phyloP scores from a whole-genome alignment of 2,329 filamentous ascomycete species.

The Cordyceps sp. region DNA sequence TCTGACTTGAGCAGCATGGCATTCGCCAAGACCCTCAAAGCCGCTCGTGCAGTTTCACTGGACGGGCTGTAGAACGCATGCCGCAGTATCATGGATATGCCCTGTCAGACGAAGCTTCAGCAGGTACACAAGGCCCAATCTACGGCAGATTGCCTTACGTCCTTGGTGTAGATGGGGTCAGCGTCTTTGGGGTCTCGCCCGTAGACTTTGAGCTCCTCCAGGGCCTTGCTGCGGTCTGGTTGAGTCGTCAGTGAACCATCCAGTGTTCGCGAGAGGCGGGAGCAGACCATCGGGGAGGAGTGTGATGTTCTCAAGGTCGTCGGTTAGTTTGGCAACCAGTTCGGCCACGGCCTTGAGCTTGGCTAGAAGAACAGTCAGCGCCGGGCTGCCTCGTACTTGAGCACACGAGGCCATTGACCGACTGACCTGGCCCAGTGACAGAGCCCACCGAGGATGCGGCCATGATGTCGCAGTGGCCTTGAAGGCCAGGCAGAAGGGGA shows the following conservation, averaged over 20 bases:
- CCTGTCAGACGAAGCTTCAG: too few species aligned
- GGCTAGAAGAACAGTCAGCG: conserved; percentile 20
- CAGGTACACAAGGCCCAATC: too few species aligned
- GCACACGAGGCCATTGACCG: neutral
- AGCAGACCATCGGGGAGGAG: conserved; percentile 39
- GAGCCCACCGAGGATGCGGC: conserved; percentile 10
- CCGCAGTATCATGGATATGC: conserved; percentile 52
- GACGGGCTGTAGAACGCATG: conserved; percentile 58
- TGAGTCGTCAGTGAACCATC: conserved; percentile 3
- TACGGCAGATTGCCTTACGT: too few species aligned
- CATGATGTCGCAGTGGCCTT: conserved; percentile 7
- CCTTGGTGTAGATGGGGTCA: conserved; percentile 68
- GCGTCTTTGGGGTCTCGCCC: conserved; percentile 54
- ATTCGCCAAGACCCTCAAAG: conserved; percentile 67
- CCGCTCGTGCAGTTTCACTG: conserved; percentile 51
- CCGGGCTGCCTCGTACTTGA: neutral
- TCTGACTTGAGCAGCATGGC: conserved; percentile 37
- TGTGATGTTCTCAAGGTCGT: conserved; percentile 42
- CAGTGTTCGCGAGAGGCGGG: neutral
- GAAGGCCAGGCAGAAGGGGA: too few species aligned
- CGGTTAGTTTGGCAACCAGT: conserved; percentile 42
- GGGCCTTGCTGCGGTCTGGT: conserved; percentile 42
- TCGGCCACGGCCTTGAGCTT: conserved; percentile 53
- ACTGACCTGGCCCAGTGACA: conserved; percentile 25
- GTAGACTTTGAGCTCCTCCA: conserved; percentile 51